phyloP scores from a whole-genome alignment of 2,329 filamentous ascomycete genomes.

The Aspergillus niger region DNA sequence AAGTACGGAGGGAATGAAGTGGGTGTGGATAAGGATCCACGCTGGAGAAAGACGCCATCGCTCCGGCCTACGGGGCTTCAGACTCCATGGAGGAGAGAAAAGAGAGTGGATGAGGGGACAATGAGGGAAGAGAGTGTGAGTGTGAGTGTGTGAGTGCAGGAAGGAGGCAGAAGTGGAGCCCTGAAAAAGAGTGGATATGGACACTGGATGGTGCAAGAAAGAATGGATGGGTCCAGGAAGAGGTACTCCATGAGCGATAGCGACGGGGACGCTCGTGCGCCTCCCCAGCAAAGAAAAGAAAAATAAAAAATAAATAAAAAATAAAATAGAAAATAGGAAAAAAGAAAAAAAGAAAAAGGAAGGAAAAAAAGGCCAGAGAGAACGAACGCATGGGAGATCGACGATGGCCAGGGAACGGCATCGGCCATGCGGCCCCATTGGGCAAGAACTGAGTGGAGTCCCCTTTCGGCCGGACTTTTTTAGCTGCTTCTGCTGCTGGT shows the following conservation, averaged over 20 bases:
- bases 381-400: slow-evolving; percentile 20
- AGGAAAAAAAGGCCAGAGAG: slow-evolving; percentile 5
- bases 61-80: not conserved
- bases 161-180: not conserved
- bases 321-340: no score
- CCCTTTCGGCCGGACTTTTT: slow-evolving; percentile 15
- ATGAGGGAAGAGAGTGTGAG: not conserved
- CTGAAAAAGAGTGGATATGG: not conserved
- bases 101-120: not conserved
- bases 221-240: not conserved
- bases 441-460: slow-evolving; percentile 3
- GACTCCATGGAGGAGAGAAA: not conserved
- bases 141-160: no score
- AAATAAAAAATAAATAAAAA: no score
- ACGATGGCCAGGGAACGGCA: slow-evolving; percentile 22
- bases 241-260: not conserved
- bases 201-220: not conserved
- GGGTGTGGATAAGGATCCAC: not conserved
- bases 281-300: not conserved
- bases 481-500: slow-evolving; percentile 19
- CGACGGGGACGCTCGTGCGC: slow-evolving; percentile 19
- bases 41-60: slow-evolving; percentile 7
- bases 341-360: no score
- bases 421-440: slow-evolving; percentile 5
- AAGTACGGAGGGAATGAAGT: not conserved